Base-by-base conservation (phyloP, 2,329 filamentous ascomycete genomes). In the Cercospora brassicicola region DNA sequence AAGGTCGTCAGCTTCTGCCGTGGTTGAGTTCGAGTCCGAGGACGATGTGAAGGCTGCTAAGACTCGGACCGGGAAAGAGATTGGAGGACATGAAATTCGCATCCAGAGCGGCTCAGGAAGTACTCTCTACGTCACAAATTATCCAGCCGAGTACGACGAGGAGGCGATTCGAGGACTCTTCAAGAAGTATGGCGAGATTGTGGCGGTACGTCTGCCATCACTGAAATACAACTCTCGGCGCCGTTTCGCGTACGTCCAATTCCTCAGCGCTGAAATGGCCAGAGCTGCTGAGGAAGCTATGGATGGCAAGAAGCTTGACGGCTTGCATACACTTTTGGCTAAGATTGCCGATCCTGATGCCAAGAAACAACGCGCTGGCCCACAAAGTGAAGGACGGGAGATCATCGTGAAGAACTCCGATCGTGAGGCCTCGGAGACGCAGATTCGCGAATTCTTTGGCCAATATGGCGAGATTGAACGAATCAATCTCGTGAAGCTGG, bases 231-330 rank as follows among this genome's bases (percentile, higher is more conserved):
- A 97, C 75, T 90, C 90, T 1, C 90, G 92, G 73, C 91, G 95
- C 33, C 90, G 95, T 26, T 99, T 99, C 82, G 97, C 94, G 82
- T 99, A 99, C 79, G 85, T 97, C 6, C 92, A 96, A n/a, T 97
- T 97, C 78, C 86, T 89, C 59, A 88, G 88, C 33, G 80, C 86
- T 2, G 84, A 85, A n/a, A 86, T 87, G 62, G 92, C 93, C 0
- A 84, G 88, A 45, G 88, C 87, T 2, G 78, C 78, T 59, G 94
- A 94, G 1, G 90, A 89, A 0, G 82, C 87, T 67, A 86, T 97
- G 59, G 86, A 97, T 75, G 90, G 90, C 28, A 89, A 85, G 66
- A 78, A 89, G 23, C 80, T 96, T 0, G 90, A 90, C 26, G 88
- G 88, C 28, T 86, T 87, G 30, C 89, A 89, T 73, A 89, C 86